Evolutionary conservation across 2,329 filamentous ascomycete genomes (phyloP), one percentile per base, ranked within the genome.

Genomic region (Hypoxylon sp.): DNA sequence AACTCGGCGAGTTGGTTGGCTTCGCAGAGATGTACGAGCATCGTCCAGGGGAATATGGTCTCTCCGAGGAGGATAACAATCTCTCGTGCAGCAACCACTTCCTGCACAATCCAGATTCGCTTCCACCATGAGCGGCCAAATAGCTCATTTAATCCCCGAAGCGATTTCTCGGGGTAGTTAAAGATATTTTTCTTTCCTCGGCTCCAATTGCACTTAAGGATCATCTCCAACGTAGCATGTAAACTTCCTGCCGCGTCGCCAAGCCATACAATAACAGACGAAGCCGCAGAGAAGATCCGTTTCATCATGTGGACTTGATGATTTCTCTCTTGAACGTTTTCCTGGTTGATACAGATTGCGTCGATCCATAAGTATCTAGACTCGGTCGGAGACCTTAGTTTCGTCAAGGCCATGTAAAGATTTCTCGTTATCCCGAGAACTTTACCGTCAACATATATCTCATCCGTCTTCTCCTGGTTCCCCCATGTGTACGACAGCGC

Each of bases 221-320:
- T 52, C 63, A 65, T 65, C 11, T 60, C 63, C 41, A 65, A 11
- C 1, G 63, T 60, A 45, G 34, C 50, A 10, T 32, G 17, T 3
- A 65, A 13, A 19, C 32, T 46, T 14, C 63, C 57, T 21, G n/a
- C 45, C 2, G 55, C 43, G 6, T 61, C 57, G 7, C 63, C 63
- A 32, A 67, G 41, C 63, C 63, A 67, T 13, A 67, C 43, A 5
- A 62, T 52, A 17, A 63, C 59, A 30, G 52, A 59, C 2, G 48
- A 49, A 2, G 63, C 63, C 19, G 59, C 36, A 13, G 58, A 53
- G 32, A 59, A 67, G 23, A 67, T 63, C 3, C 38, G 38, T 25
- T 56, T 53, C 63, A 67, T 67, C 52, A 67, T 53, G n/a, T 55
- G 63, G 4, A 67, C 63, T 17, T 67, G 63, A 14, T 67, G 63